Base-by-base conservation (phyloP, 1,284 basidiomycete genomes). In the Grifola frondosa region DNA sequence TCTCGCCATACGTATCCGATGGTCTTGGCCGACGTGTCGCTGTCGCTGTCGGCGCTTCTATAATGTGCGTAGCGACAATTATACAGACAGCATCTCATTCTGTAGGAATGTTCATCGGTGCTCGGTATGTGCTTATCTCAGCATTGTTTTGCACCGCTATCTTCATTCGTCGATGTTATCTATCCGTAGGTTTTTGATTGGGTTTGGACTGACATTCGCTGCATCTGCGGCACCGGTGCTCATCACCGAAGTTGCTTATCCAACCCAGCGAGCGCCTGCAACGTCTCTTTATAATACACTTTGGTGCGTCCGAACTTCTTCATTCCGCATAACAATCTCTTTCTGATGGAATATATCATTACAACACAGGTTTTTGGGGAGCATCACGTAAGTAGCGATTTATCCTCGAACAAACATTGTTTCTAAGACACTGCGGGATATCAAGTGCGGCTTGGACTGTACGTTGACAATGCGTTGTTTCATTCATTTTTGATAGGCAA, bases 51-150 rank as follows among this genome's bases (percentile, higher is more conserved):
- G 83, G 84, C 42, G 80, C 81, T 4, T 13, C 54, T 6, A 74
- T 86, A 52, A 86, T 87, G 77, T 75, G 74, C 47, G 64, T 78
- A 38, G 82, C 75, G 26, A 84, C 80, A n/a, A 77, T 76, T 19
- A 41, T 88, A 19, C 86, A 88, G 54, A 82, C 82, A 5, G 80
- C 81, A n/a, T 71, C 84, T 23, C 75, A 83, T 48, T 85, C 80
- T 33, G 76, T 89, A 15, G 80, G 79, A 47, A 89, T 90, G 86
- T 91, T 91, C 67, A 88, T 91, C 50, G 83, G 80, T 47, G 80
- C 85, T 59, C 78, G 84, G 76, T 78, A 49, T 31, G 64, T 63
- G 31, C n/a, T 28, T 23, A 8, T 19, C 21, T 24, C 23, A 19
- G 24, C 30, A n/a, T 4, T 40, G 12, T 24, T 17, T 8, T 12